Base-by-base conservation (phyloP, 306 rosid genomes). In the Cicer pinnatifidum region DNA sequence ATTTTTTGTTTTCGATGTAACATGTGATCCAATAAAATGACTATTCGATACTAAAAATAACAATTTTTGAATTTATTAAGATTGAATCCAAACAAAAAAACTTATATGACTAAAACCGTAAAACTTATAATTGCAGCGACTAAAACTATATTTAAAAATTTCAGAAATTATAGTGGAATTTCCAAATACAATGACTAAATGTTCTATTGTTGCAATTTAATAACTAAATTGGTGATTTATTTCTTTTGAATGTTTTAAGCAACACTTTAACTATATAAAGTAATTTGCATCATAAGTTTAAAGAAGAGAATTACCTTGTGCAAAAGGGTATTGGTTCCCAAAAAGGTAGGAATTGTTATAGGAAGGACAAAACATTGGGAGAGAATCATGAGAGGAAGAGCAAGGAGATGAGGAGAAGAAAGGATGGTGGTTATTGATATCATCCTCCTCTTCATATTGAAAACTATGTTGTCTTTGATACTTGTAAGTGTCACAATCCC, bases 341-440 rank as follows among this genome's bases (percentile, higher is more conserved):
- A 61, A n/a, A 45, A 52, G 66, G 43, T 66, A 79, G 66, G 40
- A 43, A 51, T 72, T 73, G 59, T 45, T 67, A 19, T 80, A 20
- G 47, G 79, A 82, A 69, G 90, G 69, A 75, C 67, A 76, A 71
- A 88, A 40, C 75, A 78, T 66, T 4, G 80, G 86, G 9, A 83
- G 82, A 66, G 94, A 92, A 65, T 51, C 71, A 1, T 78, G 85
- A 47, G 98, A 88, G 56, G 96, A 86, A 53, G 90, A 86, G 13
- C 71, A 41, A 2, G 92, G 86, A 54, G 93, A 83, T 45, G 87
- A 67, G 54, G 88, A 74, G 79, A 78, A 75, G 77, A 89, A 89
- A 48, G 88, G 86, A 69, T 84, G 75, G 23, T 56, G 87, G 28
- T 62, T 70, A 45, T 59, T 50, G 43, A 41, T 67, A 58, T 82